phyloP scores from a whole-genome alignment of 495 filamentous ascomycete genomes.

The Penicillium egyptiacum region DNA sequence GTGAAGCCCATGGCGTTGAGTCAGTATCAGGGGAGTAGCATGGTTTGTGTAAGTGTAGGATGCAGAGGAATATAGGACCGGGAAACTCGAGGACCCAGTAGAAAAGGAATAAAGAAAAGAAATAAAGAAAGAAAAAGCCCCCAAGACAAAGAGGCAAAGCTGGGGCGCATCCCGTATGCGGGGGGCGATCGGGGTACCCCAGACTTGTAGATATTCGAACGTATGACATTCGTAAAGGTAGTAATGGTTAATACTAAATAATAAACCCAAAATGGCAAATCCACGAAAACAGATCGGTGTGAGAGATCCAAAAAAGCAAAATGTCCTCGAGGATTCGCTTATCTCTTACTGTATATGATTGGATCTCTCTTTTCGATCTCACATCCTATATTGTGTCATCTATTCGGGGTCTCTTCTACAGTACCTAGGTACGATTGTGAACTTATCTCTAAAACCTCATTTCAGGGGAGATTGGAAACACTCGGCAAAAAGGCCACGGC shows the following conservation, averaged over 20 bases:
- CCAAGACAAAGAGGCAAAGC: conserved; percentile 3
- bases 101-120: neutral
- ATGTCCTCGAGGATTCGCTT: neutral
- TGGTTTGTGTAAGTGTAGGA: neutral
- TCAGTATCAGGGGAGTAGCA: conserved; percentile 12
- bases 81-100: neutral
- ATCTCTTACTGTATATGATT: no score
- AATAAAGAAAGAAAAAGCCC: conserved; percentile 1
- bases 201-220: neutral
- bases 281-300: neutral
- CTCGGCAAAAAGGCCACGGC: neutral
- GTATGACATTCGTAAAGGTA: neutral
- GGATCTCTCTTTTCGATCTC: neutral
- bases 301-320: neutral
- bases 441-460: neutral
- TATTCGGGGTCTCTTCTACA: neutral
- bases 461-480: conserved; percentile 2
- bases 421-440: conserved; percentile 3
- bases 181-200: conserved; percentile 7
- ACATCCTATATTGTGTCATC: no score
- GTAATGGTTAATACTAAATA: neutral
- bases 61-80: neutral
- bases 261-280: neutral
- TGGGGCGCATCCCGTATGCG: conserved; percentile 13
- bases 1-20: conserved; percentile 23